Evolutionary conservation across 352 stramenopile species (phyloP), one percentile per base, ranked within the genome.

Genomic region (Phytopythium kandeliae): DNA sequence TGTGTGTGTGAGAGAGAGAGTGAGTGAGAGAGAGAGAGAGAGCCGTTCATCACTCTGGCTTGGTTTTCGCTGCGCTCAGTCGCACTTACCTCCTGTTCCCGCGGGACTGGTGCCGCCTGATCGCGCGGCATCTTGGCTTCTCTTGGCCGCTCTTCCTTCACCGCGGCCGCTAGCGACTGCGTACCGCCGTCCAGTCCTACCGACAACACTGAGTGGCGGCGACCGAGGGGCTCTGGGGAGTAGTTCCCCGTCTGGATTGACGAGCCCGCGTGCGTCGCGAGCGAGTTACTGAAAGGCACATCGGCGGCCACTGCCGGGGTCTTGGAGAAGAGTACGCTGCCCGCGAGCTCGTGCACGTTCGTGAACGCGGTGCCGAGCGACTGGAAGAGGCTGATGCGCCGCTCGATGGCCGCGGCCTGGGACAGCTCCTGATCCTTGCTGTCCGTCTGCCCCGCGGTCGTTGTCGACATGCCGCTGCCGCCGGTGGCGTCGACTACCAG

Each of bases 251-350:
- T 61, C 48, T 74, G 74, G 17, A 78, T 48, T 4, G 70, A 81
- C 13, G 73, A 80, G 7, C 63, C 70, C 9, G 70, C 56, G 49
- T 83, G 71, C 13, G 63, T 79, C 0, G 75, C 75, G 21, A 91
- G 63, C 7, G 65, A 88, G 52, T 57, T 88, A 53, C 71, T 87
- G 51, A 91, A 91, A 16, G 71, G 67, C 12, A 63, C 69, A 37
- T 88, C 73, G 40, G 65, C 85, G 2, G 71, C 54, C 41, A 69
- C 36, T 24, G 58, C 65, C n/a, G 79, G 84, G 9, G 74, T 43
- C 37, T 89, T 89, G 2, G 82, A 79, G 43, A 92, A 92, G 56
- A 95, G 85, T 25, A 95, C 77, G 57, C 81, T 92, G 9, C 73
- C 78, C 1, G 82, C 82, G 12, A 95, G 69, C 44, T 92, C 82